These are phyloP conservation scores for Trichomonas vaginalis DNA, from an alignment of 208 protist genomes.

Conservation along the genomic window DNA sequence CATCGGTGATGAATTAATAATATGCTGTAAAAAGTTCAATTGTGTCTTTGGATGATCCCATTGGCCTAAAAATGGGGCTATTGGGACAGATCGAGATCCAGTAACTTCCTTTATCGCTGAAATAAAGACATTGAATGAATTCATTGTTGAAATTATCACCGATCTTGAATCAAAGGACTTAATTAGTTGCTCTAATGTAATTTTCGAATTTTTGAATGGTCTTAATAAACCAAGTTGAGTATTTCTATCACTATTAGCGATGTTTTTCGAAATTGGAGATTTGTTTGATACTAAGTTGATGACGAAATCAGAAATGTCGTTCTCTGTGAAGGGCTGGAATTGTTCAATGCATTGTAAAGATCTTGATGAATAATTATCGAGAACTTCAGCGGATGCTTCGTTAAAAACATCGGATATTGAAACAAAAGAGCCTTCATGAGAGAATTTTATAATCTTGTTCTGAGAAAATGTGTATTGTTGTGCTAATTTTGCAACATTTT, in stretches of 20 bases:
- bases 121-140: neutral
- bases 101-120: neutral
- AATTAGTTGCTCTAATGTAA: neutral
- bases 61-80: neutral
- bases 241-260: neutral
- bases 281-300: neutral
- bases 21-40: neutral
- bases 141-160: neutral
- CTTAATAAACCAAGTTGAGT: neutral
- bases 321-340: neutral
- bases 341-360: conserved; percentile 1
- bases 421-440: neutral
- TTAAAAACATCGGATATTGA: conserved; percentile 13
- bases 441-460: neutral
- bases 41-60: neutral
- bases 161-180: neutral
- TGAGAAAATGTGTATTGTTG: neutral
- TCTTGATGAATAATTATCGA: neutral
- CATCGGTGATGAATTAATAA: neutral
- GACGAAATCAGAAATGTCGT: neutral
- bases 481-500: neutral
- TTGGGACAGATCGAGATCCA: neutral
- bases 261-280: neutral
- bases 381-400: neutral
- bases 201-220: neutral